phyloP scores from a whole-genome alignment of 2,329 filamentous ascomycete species.

The Botrytis aclada region DNA sequence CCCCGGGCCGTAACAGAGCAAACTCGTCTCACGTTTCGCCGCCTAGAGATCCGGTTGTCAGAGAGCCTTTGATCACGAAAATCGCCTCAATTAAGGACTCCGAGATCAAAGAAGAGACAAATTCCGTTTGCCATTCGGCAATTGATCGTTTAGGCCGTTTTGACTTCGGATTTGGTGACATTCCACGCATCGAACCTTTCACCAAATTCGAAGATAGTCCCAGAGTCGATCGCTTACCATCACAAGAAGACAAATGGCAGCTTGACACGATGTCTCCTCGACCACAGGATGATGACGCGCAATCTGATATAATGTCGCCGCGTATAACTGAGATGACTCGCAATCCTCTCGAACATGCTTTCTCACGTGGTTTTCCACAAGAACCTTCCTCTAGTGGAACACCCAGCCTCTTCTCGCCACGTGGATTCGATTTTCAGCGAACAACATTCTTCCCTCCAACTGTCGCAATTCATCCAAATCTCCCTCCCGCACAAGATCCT shows the following conservation, averaged over 20 bases:
- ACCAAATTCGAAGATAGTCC: constrained; percentile 4
- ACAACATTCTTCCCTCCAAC: constrained; percentile 57
- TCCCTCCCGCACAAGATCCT: constrained; percentile 53
- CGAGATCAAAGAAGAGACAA: constrained; percentile 21
- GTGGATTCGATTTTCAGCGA: constrained; percentile 68
- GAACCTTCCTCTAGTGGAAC: constrained; percentile 28
- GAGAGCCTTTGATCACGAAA: constrained; percentile 15
- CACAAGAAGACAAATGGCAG: constrained; percentile 1
- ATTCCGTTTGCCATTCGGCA: constrained; percentile 23
- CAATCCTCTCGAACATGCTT: constrained; percentile 31
- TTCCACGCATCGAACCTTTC: constrained; percentile 6
- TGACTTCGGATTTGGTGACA: constrained; percentile 34
- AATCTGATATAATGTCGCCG: constrained; percentile 35
- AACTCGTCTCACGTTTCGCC: constrained; percentile 49
- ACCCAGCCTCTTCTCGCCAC: constrained; percentile 57
- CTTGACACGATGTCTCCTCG: constrained; percentile 12
- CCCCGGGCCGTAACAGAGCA: constrained; percentile 48
- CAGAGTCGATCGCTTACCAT: constrained; percentile 3
- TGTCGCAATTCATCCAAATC: constrained; percentile 35
- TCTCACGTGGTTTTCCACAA: constrained; percentile 27
- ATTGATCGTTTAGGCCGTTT: constrained; percentile 30
- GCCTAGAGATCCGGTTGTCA: constrained; percentile 23
- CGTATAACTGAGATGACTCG: constrained; percentile 37
- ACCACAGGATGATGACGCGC: constrained; percentile 29
- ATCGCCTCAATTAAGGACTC: constrained; percentile 7